phyloP scores from a whole-genome alignment of 805 yeast species.

The Starmerella sirachaensis region DNA sequence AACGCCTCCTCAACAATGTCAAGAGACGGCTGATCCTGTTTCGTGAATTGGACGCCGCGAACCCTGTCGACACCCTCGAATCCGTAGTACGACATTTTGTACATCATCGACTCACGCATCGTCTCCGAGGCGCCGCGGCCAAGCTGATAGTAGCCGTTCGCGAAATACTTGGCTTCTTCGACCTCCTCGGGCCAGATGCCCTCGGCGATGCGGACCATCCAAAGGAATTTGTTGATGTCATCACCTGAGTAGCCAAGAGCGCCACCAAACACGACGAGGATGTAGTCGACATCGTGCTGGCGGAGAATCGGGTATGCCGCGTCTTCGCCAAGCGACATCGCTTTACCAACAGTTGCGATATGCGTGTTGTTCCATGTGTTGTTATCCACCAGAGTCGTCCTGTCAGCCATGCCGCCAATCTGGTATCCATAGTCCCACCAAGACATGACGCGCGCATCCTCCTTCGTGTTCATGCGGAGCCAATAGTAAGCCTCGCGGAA shows the following conservation, averaged over 20 bases:
- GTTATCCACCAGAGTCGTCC: conserved; percentile 96
- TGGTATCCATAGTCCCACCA: conserved; percentile 99
- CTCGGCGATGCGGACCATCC: conserved; percentile 99
- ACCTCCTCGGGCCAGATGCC: conserved; percentile 99
- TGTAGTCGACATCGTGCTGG: conserved; percentile 90
- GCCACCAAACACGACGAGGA: conserved; percentile 89
- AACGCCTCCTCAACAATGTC: conserved; percentile 84
- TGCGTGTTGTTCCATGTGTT: conserved; percentile 99
- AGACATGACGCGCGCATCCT: conserved; percentile 90
- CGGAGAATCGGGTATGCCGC: conserved; percentile 77
- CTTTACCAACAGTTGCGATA: conserved; percentile 97
- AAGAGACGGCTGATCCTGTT: conserved; percentile 38
- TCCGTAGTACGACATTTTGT: conserved; percentile 85
- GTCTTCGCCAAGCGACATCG: conserved; percentile 84
- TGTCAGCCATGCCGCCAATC: conserved; percentile 99
- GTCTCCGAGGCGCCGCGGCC: conserved; percentile 71
- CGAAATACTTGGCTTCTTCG: conserved; percentile 71
- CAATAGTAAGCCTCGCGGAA: conserved; percentile 98
- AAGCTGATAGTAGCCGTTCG: conserved; percentile 78
- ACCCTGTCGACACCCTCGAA: conserved; percentile 73
- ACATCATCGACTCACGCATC: conserved; percentile 84
- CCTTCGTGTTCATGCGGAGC: conserved; percentile 95
- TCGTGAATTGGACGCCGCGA: conserved; percentile 64
- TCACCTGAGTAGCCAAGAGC: conserved; percentile 88
- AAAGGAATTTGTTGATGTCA: conserved; percentile 87